Evolutionary conservation across 2,329 filamentous ascomycete genomes (phyloP), one percentile per base, ranked within the genome.

Genomic region (Fusarium hostae): DNA sequence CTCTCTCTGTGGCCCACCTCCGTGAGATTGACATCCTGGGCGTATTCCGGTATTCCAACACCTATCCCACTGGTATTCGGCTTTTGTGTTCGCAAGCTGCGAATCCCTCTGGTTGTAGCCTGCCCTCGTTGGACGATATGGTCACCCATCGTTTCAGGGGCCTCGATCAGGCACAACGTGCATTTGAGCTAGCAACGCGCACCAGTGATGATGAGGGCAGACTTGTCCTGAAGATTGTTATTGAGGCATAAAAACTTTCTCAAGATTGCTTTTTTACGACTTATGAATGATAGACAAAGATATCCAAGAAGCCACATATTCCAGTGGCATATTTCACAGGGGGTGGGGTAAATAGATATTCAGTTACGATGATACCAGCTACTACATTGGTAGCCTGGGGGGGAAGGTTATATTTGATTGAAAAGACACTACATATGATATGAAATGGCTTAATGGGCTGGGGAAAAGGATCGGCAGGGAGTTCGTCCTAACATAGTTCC

Each of bases 1-100:
- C 92, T 3, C 83, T 95, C 48, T 92, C 90, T 11, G 90, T 91
- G 9, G 92, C 92, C 6, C 91, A 92, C 41, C 83, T 94, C 32
- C 87, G 91, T 40, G 92, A 95, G 81, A 90, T 94, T 45, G 92
- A 94, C 77, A 91, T 94, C 35, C 82, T 94, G n/a, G 92, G 92
- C 37, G 90, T 94, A 34, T 94, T 94, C 82, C 87, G 92, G 51
- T 94, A 94, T 74, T 91, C 91, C 24, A 92, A 94, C 79, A 93
- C 91, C 0, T 94, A 94, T 76, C 85, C 88, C 8, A 90, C 89
- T 1, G 92, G 91, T n/a, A 91, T 94, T 65, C 85, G 84, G 43
- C 78, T 90, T 79, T 81, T 91, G 79, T 80, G 86, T 83, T 77
- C 87, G 74, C 80, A 83, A 66, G 71, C 71, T 28, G 77, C 80